Conservation (phyloP, 2,329 filamentous ascomycete genomes). For the Monilinia vaccinii-corymbosi region DNA sequence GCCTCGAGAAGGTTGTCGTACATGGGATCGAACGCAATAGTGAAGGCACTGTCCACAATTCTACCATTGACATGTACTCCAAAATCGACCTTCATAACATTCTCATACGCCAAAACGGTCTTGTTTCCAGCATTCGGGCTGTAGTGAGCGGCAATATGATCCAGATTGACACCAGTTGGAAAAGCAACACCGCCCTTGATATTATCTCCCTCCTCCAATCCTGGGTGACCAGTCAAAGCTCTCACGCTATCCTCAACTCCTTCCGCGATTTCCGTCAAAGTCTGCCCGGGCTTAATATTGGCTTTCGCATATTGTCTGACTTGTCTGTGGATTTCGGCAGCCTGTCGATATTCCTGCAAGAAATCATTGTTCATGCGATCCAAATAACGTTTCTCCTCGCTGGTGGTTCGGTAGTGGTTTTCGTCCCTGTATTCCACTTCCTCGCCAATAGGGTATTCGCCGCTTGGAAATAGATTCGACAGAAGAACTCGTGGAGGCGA, state of each 20-base stretch:
- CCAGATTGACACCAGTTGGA: conserved; percentile 73
- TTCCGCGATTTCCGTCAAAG: conserved; percentile 72
- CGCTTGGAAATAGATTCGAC: conserved; percentile 63
- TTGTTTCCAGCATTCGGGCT: conserved; percentile 85
- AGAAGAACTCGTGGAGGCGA: conserved; percentile 66
- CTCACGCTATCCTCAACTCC: conserved; percentile 80
- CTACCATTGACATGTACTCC: conserved; percentile 62
- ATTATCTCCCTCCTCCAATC: conserved; percentile 68
- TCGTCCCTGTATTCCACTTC: conserved; percentile 71
- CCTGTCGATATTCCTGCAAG: conserved; percentile 71
- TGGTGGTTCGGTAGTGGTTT: conserved; percentile 70
- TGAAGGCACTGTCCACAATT: conserved; percentile 65
- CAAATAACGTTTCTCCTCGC: conserved; percentile 74
- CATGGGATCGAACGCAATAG: conserved; percentile 56
- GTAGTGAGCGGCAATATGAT: conserved; percentile 80
- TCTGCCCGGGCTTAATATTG: conserved; percentile 72
- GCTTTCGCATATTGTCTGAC: conserved; percentile 77
- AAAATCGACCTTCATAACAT: conserved; percentile 68
- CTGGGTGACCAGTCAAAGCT: conserved; percentile 65
- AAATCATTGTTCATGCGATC: conserved; percentile 75
- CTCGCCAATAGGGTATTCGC: conserved; percentile 67
- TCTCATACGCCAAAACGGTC: conserved; percentile 52
- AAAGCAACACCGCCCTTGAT: conserved; percentile 78
- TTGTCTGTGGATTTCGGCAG: conserved; percentile 81
- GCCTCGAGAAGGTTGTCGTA: conserved; percentile 60